These are phyloP conservation scores for Stagonosporopsis chrysanthemi DNA, from an alignment of 2,329 filamentous ascomycete species.

Conservation along the genomic window DNA sequence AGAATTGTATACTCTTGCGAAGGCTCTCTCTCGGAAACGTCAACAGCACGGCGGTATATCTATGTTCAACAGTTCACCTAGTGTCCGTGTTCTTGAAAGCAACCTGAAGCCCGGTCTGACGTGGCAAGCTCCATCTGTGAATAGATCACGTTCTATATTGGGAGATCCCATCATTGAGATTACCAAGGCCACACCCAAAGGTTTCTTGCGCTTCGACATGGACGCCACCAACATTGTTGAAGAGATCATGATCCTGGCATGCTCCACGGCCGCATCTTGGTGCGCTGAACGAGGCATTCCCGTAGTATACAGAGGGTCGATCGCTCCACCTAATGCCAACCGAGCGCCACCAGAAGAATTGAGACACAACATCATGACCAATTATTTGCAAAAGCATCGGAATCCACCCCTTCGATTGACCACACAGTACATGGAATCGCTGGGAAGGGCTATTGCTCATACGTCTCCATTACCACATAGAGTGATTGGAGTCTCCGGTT, in stretches of 20 bases:
- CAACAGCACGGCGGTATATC: slow-evolving; percentile 50
- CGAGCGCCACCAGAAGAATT: slow-evolving; percentile 27
- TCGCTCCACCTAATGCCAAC: slow-evolving; percentile 27
- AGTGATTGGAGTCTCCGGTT: slow-evolving; percentile 60
- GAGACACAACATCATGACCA: slow-evolving; percentile 45
- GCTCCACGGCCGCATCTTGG: slow-evolving; percentile 60
- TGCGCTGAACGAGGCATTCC: slow-evolving; percentile 61
- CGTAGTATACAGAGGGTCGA: slow-evolving; percentile 57
- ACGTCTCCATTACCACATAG: slow-evolving; percentile 59
- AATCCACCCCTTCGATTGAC: slow-evolving; percentile 48
- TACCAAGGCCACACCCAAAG: slow-evolving; percentile 13
- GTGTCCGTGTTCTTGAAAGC: slow-evolving; percentile 49
- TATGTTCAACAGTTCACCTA: slow-evolving; percentile 37
- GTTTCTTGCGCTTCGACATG: slow-evolving; percentile 24
- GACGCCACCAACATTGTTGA: slow-evolving; percentile 42
- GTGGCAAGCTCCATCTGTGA: slow-evolving; percentile 52
- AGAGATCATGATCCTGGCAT: slow-evolving; percentile 64
- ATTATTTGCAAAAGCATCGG: slow-evolving; percentile 48
- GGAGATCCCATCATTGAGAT: slow-evolving; percentile 56
- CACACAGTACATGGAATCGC: slow-evolving; percentile 51
- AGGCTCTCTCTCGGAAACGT: slow-evolving; percentile 42
- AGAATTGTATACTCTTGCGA: slow-evolving; percentile 47
- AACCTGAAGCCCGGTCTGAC: slow-evolving; percentile 41
- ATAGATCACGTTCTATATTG: slow-evolving; percentile 47
- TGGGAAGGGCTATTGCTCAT: slow-evolving; percentile 54